Evolutionary conservation across 345 rosid genomes (phyloP).

Genomic region (Adansonia digitata): DNA sequence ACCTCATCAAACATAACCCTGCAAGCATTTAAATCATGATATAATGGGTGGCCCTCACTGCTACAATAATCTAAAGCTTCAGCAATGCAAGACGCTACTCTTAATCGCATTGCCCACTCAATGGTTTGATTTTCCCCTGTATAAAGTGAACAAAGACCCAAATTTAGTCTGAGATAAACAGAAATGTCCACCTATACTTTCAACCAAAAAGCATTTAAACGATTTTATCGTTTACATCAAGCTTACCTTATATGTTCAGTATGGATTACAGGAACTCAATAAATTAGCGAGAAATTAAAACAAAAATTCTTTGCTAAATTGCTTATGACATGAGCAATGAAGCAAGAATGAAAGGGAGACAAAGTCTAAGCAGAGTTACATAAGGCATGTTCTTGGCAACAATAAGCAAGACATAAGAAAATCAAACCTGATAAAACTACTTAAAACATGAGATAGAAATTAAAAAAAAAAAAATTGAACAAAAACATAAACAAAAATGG

Average conservation of each 20-base stretch:
- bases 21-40: slow-evolving; percentile 94
- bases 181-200: background rate
- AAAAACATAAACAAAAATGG: background rate
- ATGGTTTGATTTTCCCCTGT: slow-evolving; percentile 96
- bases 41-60: slow-evolving; percentile 66
- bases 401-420: slow-evolving; percentile 1
- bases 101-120: slow-evolving; percentile 90
- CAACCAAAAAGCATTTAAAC: slow-evolving; percentile 2
- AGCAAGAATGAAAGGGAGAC: background rate
- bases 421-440: background rate
- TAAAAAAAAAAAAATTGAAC: background rate
- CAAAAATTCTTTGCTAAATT: background rate
- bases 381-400: background rate
- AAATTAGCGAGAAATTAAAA: background rate
- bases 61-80: slow-evolving; percentile 90
- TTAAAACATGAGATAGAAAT: slow-evolving; percentile 8
- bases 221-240: background rate
- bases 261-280: background rate
- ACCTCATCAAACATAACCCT: slow-evolving; percentile 99
- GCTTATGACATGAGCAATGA: background rate
- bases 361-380: background rate
- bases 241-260: background rate
- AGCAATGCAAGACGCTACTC: slow-evolving; percentile 82
- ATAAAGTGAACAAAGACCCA: slow-evolving; percentile 17
- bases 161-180: slow-evolving; percentile 12